These are phyloP conservation scores for Apostasia shenzhenica DNA, from an alignment of 106 monocot genomes.

Conservation along the genomic window DNA sequence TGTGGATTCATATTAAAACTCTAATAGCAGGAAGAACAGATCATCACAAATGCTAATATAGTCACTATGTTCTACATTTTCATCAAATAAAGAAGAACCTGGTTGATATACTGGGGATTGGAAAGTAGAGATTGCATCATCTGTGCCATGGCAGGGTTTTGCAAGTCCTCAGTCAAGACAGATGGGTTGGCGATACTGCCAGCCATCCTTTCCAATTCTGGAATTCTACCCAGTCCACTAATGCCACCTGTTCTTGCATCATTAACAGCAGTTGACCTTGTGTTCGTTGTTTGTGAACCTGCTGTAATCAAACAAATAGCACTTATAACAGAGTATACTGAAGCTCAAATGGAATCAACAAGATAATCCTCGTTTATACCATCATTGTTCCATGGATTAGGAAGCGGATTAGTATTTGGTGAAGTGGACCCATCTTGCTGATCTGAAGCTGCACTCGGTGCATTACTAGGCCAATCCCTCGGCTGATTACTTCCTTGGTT, in stretches of 20 bases:
- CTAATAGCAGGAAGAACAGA: constrained; percentile 15
- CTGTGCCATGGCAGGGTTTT: constrained; percentile 77
- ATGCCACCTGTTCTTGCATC: constrained; percentile 35
- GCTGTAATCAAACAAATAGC: constrained; percentile 21
- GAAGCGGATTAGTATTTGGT: constrained; percentile 88
- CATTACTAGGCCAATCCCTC: constrained; percentile 34
- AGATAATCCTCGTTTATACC: constrained; percentile 18
- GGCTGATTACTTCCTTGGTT: constrained; percentile 35
- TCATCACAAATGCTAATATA: neutral
- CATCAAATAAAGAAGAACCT: constrained; percentile 29
- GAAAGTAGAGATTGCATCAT: constrained; percentile 82
- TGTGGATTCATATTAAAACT: constrained; percentile 55
- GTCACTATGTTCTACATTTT: too few relatives aligned
- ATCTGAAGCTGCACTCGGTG: constrained; percentile 43
- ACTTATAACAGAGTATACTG: neutral
- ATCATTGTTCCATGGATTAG: constrained; percentile 82
- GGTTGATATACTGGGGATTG: constrained; percentile 82
- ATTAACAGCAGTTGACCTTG: constrained; percentile 35
- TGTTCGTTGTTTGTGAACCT: constrained; percentile 30
- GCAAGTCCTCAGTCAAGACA: constrained; percentile 51
- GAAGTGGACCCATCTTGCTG: constrained; percentile 43
- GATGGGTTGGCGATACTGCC: constrained; percentile 48
- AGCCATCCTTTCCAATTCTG: constrained; percentile 48
- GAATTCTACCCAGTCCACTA: constrained; percentile 57
- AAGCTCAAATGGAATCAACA: neutral